phyloP scores from a whole-genome alignment of 768 basidiomycete species.

The Collybia nuda region DNA sequence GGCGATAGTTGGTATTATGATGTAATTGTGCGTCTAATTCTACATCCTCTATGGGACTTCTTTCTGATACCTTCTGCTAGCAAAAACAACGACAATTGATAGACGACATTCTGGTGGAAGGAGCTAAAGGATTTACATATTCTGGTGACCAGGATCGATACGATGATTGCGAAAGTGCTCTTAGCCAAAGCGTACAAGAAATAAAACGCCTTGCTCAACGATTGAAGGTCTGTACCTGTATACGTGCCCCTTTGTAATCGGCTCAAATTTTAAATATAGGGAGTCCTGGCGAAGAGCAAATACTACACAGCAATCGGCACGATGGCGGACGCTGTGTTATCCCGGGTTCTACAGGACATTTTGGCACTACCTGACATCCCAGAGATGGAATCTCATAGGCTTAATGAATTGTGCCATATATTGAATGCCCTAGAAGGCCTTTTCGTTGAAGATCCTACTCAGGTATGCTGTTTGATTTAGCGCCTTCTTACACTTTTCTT shows the following conservation, averaged over 20 bases:
- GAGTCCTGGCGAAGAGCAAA: conserved; percentile 66
- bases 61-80: conserved; percentile 28
- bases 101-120: conserved; percentile 44
- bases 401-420: conserved; percentile 82
- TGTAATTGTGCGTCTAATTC: conserved; percentile 52
- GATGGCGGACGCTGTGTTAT: conserved; percentile 67
- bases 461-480: conserved; percentile 34
- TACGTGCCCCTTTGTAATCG: not conserved
- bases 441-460: conserved; percentile 65
- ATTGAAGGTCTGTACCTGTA: conserved; percentile 62
- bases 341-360: conserved; percentile 68
- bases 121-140: conserved; percentile 65
- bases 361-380: conserved; percentile 83
- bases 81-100: conserved; percentile 45
- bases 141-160: conserved; percentile 73
- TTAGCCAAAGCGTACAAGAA: conserved; percentile 61
- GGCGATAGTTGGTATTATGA: conserved; percentile 73
- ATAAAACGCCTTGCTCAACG: conserved; percentile 62
- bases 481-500: not conserved
- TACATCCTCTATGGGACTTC: not conserved
- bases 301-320: conserved; percentile 73
- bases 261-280: conserved; percentile 43
- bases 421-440: conserved; percentile 78
- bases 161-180: conserved; percentile 71
- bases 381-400: conserved; percentile 78